Base-by-base conservation (phyloP, 257 asterid genomes). In the Plectranthus barbatus region DNA sequence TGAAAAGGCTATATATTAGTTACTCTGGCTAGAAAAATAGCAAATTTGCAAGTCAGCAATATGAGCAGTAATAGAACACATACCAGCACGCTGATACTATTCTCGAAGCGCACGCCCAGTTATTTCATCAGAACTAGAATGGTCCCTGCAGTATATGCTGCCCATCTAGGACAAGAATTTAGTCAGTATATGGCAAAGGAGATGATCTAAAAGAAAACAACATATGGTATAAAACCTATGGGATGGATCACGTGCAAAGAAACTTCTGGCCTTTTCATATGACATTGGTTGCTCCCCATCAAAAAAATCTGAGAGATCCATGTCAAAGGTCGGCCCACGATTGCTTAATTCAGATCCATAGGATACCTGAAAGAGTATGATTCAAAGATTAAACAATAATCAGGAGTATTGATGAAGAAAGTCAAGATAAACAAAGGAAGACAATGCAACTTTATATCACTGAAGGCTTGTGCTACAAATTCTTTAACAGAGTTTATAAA, bases 311-410 rank as follows among this genome's bases (percentile, higher is more conserved):
- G 94, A 90, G 60, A 93, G 62, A 72, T 93, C 90, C 99, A 93
- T 93, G 72, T 93, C 99, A 77, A 93, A 93, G 14, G 99, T 93
- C 44, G 99, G 99, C 62, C 99, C 96, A 24, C 99, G 97, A 63
- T 93, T 93, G 80, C 99, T 87, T 65, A 93, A 66, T 64, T 93
- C 99, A 65, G 99, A 87, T 65, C 99, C 97, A 71, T 83, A 93
- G 31, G 99, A 93, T 69, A 93, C 99, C 99, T 93, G 66, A 70
- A 55, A 74, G 44, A 71, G 61, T n/a, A 70, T 0, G 23, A 53
- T 58, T 21, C 9, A 21, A 39, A 31, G 42, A 46, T 23, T 31
- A 65, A 36, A 18, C 18, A 62, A 74, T 51, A 56, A 48, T 18
- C 2, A 44, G 5, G 41, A 36, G n/a, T 29, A 40, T n/a, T 11